These are phyloP conservation scores for Polyporus arcularius DNA, from an alignment of 768 basidiomycete genomes.

Conservation along the genomic window DNA sequence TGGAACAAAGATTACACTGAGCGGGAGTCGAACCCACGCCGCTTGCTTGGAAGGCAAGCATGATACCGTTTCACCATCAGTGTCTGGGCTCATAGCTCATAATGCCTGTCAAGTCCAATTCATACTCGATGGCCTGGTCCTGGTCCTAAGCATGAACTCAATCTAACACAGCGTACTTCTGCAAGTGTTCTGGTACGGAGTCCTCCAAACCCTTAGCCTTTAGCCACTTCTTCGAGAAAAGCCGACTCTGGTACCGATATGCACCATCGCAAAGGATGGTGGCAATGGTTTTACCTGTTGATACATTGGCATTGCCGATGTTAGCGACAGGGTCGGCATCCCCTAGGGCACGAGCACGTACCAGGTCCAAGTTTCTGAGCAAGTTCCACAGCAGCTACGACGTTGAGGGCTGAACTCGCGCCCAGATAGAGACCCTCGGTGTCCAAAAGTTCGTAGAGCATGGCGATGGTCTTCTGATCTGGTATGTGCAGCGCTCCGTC, in stretches of 20 bases:
- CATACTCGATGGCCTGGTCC: no score
- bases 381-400: slow-evolving; percentile 89
- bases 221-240: slow-evolving; percentile 95
- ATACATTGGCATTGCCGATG: background rate
- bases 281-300: slow-evolving; percentile 69
- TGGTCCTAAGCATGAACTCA: slow-evolving; percentile 27
- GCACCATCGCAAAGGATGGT: slow-evolving; percentile 96
- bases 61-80: slow-evolving; percentile 50
- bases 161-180: slow-evolving; percentile 88
- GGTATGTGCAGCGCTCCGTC: slow-evolving; percentile 85
- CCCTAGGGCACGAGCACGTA: slow-evolving; percentile 24
- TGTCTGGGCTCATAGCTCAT: background rate
- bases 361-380: slow-evolving; percentile 86
- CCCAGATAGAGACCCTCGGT: slow-evolving; percentile 94
- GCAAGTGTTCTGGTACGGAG: slow-evolving; percentile 80
- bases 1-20: slow-evolving; percentile 12
- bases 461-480: slow-evolving; percentile 87
- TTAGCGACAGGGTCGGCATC: background rate
- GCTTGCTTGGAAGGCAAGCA: slow-evolving; percentile 77
- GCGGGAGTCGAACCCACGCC: slow-evolving; percentile 30
- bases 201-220: slow-evolving; percentile 72
- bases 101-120: background rate
- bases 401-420: slow-evolving; percentile 91
- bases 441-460: slow-evolving; percentile 92
- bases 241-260: slow-evolving; percentile 93